Evolutionary conservation across 208 protist genomes (phyloP).

Genomic region (Histomonas meleagridis): DNA sequence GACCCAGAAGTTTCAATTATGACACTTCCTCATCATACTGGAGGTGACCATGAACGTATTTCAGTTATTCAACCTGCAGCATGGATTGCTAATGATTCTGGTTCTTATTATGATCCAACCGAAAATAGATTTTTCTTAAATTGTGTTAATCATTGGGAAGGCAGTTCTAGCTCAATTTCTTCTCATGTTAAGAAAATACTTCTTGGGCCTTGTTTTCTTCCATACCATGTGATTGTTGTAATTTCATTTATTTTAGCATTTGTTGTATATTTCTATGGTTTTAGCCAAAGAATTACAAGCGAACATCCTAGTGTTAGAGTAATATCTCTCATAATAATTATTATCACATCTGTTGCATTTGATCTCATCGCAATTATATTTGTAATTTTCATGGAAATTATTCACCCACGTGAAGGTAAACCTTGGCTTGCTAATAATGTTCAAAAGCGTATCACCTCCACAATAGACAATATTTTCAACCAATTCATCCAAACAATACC

Average conservation of each 20-base stretch:
- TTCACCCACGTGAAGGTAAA: neutral
- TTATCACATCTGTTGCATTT: neutral
- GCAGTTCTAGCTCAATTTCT: neutral
- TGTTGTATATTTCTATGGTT: neutral
- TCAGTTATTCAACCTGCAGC: neutral
- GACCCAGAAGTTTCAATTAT: neutral
- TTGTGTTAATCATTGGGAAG: slow-evolving; percentile 15
- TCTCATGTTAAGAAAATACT: neutral
- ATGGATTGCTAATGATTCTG: neutral
- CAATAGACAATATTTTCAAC: neutral
- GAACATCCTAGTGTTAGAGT: neutral
- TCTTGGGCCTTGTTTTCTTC: neutral
- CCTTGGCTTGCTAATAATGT: neutral
- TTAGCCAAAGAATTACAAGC: neutral
- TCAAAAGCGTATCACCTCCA: neutral
- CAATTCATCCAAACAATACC: neutral
- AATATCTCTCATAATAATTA: neutral
- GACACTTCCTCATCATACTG: neutral
- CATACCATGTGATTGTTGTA: neutral
- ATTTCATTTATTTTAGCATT: neutral
- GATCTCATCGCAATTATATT: neutral
- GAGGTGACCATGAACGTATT: neutral
- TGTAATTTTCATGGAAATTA: neutral
- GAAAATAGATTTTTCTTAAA: neutral
- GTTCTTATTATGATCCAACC: neutral